Conservation (phyloP, 352 stramenopile species). For the Globisporangium iwayamae region DNA sequence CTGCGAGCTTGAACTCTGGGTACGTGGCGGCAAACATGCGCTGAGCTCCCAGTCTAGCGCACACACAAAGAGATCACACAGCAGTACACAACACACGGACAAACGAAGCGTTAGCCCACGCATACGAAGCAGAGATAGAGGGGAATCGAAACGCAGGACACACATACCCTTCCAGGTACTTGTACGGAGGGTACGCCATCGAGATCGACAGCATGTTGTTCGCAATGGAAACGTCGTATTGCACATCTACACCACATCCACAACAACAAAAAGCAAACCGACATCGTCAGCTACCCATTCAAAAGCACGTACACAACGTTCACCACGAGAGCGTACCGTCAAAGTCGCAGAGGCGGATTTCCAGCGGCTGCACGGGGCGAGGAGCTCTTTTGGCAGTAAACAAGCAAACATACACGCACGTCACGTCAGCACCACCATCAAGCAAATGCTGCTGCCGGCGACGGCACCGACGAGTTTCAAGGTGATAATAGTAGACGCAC, state of each 20-base stretch:
- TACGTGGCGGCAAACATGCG: conserved; percentile 76
- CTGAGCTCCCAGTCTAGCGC: conserved; percentile 48
- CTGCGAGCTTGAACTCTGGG: conserved; percentile 63
- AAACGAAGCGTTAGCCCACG: background rate
- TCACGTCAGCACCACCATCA: background rate
- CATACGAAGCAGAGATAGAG: background rate
- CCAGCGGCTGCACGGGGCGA: conserved; percentile 66
- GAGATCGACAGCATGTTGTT: conserved; percentile 66
- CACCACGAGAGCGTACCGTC: conserved; percentile 41
- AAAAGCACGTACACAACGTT: background rate
- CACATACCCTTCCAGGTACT: conserved; percentile 54
- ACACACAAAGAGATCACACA: background rate
- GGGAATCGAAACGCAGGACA: background rate
- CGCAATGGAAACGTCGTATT: conserved; percentile 80
- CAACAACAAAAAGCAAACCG: background rate
- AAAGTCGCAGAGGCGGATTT: conserved; percentile 84
- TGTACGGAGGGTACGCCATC: conserved; percentile 76
- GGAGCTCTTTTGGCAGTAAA: conserved; percentile 39
- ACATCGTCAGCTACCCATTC: background rate
- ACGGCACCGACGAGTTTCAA: no score
- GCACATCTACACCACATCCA: conserved; percentile 46
- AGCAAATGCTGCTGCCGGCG: background rate
- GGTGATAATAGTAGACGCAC: conserved; percentile 27
- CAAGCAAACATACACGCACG: background rate
- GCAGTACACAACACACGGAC: background rate